These are phyloP conservation scores for Schwanniomyces yamadae DNA, from an alignment of 805 yeast genomes.

Conservation along the genomic window DNA sequence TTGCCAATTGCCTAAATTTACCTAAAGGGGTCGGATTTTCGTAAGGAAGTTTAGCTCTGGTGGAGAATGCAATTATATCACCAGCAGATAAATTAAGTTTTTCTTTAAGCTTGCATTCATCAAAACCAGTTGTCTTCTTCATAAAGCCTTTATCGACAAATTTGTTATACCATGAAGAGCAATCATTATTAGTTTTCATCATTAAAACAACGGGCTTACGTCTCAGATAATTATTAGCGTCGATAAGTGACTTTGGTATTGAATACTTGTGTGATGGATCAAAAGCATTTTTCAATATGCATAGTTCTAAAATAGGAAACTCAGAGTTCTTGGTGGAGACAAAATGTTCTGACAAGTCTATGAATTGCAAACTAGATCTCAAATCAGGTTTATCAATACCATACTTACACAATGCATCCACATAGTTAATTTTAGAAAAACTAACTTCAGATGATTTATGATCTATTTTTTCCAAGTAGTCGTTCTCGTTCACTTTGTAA, in stretches of 20 bases:
- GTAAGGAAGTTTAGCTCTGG: conserved; percentile 66
- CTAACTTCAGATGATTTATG: conserved; percentile 6
- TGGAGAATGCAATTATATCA: conserved; percentile 75
- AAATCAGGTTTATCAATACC: conserved; percentile 97
- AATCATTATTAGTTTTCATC: conserved; percentile 43
- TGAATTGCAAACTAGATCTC: conserved; percentile 56
- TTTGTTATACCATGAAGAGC: conserved; percentile 43
- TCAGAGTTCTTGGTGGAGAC: conserved; percentile 25
- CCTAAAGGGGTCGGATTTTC: conserved; percentile 98
- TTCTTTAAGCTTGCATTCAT: conserved; percentile 14
- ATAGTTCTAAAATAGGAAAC: conserved; percentile 73
- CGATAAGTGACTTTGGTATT: conserved; percentile 39
- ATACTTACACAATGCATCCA: conserved; percentile 65
- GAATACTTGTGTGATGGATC: conserved; percentile 20
- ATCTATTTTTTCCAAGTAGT: conserved; percentile 25
- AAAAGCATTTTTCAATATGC: conserved; percentile 57
- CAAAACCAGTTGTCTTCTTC: conserved; percentile 12
- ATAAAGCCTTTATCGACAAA: conserved; percentile 32
- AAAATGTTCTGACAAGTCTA: conserved; percentile 45
- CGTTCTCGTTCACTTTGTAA: conserved; percentile 33
- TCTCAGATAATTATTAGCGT: conserved; percentile 45
- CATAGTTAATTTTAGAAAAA: conserved; percentile 53
- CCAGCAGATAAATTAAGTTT: conserved; percentile 53
- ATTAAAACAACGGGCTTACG: conserved; percentile 60
- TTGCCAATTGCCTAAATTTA: conserved; percentile 71